Base-by-base conservation (phyloP, 2,329 filamentous ascomycete genomes). In the Nothophaeocryptopus gaeumannii region DNA sequence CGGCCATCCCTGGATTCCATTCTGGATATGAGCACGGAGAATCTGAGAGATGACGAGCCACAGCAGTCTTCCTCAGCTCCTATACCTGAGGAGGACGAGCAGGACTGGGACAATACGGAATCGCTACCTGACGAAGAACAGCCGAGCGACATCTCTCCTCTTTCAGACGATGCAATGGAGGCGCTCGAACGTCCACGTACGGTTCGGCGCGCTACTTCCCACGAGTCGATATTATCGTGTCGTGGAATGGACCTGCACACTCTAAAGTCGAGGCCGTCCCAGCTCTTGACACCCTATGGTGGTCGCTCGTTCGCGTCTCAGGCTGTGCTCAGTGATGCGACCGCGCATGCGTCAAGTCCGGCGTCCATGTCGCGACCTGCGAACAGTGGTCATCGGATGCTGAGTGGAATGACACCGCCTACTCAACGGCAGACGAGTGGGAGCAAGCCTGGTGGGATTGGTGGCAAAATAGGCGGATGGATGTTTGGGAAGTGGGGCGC, bases 171-270 rank as follows among this genome's bases (percentile, higher is more conserved):
- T 14, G 58, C 59, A 9, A 51, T 54, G 45, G 50, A 52, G 30
- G 53, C 58, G 15, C 47, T 62, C 39, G 47, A 48, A 73, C 71
- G 45, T 63, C 16, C 69, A 65, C 39, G 68, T 70, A 2, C 69
- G 2, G 38, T 91, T 3, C 86, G 82, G 35, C 84, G 86, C 30
- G 78, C 83, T 2, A 66, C 83, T 2, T 96, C 91, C 1, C 89
- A 95, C 60, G 91, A 96, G 66, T 95, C 89, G 13, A 84, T 96
- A 54, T 80, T 96, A 59, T 96, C 91, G 0, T 79, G 96, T 1
- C 82, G 85, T 0, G 90, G 89, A 2, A 85, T 96, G 67, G 92
- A 96, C 65, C 95, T 96, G 42, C 90, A 95, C 67, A 68, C 67
- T 2, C 76, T 95, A 4, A 84, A 85, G 61, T 78, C 79, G 1